phyloP scores from a whole-genome alignment of 768 basidiomycete species.

The Hydnum rufescens region DNA sequence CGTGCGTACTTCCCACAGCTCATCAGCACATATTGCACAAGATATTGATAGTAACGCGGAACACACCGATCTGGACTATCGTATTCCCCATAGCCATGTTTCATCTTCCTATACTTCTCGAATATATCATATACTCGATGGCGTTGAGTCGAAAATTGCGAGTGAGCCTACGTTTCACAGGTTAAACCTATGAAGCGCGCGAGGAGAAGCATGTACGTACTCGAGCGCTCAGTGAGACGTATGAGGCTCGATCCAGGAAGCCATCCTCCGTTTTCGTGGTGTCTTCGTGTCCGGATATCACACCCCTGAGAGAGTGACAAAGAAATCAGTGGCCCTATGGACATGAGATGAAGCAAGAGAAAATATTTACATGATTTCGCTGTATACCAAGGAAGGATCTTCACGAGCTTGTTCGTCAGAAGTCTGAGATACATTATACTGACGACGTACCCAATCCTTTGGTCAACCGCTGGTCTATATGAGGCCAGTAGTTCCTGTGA shows the following conservation, averaged over 20 bases:
- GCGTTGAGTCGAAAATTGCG: slow-evolving; percentile 33
- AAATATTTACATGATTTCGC: slow-evolving; percentile 9
- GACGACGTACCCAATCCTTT: slow-evolving; percentile 2
- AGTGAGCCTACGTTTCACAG: slow-evolving; percentile 18
- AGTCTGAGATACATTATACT: slow-evolving; percentile 1
- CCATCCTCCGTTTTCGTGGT: slow-evolving; percentile 20
- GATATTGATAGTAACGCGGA: no score
- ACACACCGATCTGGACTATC: slow-evolving; percentile 42
- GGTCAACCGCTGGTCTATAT: slow-evolving; percentile 4
- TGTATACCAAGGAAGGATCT: slow-evolving; percentile 8
- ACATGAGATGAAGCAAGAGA: neutral
- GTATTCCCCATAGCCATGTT: slow-evolving; percentile 23
- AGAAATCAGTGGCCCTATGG: neutral
- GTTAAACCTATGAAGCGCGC: no score
- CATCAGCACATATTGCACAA: no score
- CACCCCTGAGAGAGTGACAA: slow-evolving; percentile 10
- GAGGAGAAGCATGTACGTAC: neutral
- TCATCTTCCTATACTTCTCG: slow-evolving; percentile 28
- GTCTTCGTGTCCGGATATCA: slow-evolving; percentile 46
- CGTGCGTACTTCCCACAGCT: slow-evolving; percentile 27
- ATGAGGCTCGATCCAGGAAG: slow-evolving; percentile 26
- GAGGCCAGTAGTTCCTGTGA: slow-evolving; percentile 4
- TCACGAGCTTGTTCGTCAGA: no score
- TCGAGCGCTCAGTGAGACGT: slow-evolving; percentile 30
- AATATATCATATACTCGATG: slow-evolving; percentile 34